A percentile compares a stretch with the other conserved stretches of the same genome.
Evolutionary conservation across 805 yeast species (phyloP).

Genomic region (Saccharomycopsis javanensis): DNA sequence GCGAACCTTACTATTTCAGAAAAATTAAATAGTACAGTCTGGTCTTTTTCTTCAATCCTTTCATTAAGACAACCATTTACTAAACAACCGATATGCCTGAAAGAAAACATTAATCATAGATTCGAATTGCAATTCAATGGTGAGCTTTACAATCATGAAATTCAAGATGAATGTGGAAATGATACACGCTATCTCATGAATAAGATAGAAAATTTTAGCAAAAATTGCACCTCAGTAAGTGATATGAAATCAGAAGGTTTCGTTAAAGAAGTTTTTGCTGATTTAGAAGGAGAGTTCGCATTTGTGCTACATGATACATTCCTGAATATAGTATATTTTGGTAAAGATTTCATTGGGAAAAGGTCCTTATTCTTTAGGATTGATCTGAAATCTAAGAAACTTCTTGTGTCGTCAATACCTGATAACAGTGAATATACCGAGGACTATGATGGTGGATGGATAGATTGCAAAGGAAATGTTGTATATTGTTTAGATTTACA

Average conservation of each 20-base stretch:
- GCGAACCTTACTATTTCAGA: slow-evolving; percentile 24
- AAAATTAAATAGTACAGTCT: background rate
- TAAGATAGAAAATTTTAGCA: slow-evolving; percentile 23
- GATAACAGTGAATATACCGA: background rate
- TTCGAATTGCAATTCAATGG: slow-evolving; percentile 77
- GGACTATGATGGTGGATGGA: slow-evolving; percentile 4
- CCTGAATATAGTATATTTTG: slow-evolving; percentile 49
- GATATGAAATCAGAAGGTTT: slow-evolving; percentile 23
- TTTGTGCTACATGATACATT: slow-evolving; percentile 38
- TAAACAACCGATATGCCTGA: slow-evolving; percentile 48
- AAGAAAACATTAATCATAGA: slow-evolving; percentile 22
- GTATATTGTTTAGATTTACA: slow-evolving; percentile 7
- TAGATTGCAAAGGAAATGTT: slow-evolving; percentile 14
- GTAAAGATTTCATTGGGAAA: slow-evolving; percentile 76
- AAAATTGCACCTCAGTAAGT: background rate
- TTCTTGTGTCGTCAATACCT: slow-evolving; percentile 18
- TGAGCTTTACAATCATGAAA: slow-evolving; percentile 61
- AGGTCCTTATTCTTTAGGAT: slow-evolving; percentile 54
- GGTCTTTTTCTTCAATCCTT: slow-evolving; percentile 58
- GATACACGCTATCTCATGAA: slow-evolving; percentile 53
- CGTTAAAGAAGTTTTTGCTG: slow-evolving; percentile 33
- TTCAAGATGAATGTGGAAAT: slow-evolving; percentile 29
- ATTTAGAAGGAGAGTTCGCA: slow-evolving; percentile 79
- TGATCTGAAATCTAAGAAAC: slow-evolving; percentile 17
- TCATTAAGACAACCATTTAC: slow-evolving; percentile 75